Conservation (phyloP, 176 grass and related monocot species). For the Melocanna baccifera region DNA sequence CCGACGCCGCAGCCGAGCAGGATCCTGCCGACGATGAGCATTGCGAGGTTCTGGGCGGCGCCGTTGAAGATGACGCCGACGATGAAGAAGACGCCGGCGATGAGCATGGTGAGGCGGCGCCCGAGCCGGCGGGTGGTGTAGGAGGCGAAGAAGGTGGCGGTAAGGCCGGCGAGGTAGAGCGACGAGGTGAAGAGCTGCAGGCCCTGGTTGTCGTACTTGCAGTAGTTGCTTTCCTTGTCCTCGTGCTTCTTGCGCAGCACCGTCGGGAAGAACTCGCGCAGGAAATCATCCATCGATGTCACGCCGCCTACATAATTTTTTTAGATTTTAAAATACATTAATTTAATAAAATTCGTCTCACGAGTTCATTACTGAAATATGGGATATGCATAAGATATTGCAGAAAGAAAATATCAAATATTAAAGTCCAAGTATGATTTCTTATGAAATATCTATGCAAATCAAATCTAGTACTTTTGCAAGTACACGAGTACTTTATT, state of each 20-base stretch:
- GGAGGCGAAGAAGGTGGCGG: conserved; percentile 78
- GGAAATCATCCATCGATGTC: conserved; percentile 76
- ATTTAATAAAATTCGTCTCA: background rate
- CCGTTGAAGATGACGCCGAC: conserved; percentile 79
- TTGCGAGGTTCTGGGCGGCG: conserved; percentile 63
- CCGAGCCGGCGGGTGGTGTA: conserved; percentile 87
- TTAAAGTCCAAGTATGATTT: background rate
- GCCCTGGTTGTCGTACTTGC: conserved; percentile 90
- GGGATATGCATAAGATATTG: background rate
- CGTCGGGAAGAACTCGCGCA: conserved; percentile 69
- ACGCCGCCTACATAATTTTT: conserved; percentile 49
- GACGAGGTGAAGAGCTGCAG: conserved; percentile 90
- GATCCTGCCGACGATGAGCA: conserved; percentile 85
- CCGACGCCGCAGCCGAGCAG: conserved; percentile 86
- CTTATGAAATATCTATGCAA: background rate
- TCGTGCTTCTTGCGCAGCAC: conserved; percentile 64
- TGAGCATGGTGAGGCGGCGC: conserved; percentile 82
- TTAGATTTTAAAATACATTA: background rate
- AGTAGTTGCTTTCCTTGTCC: conserved; percentile 92
- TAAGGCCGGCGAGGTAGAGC: conserved; percentile 87
- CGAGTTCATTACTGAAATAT: background rate
- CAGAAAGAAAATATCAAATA: background rate
- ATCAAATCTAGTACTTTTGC: background rate
- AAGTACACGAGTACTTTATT: background rate
- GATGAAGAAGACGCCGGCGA: conserved; percentile 77